Base-by-base conservation (phyloP, 2,329 filamentous ascomycete species). In the Sclerotinia borealis region DNA sequence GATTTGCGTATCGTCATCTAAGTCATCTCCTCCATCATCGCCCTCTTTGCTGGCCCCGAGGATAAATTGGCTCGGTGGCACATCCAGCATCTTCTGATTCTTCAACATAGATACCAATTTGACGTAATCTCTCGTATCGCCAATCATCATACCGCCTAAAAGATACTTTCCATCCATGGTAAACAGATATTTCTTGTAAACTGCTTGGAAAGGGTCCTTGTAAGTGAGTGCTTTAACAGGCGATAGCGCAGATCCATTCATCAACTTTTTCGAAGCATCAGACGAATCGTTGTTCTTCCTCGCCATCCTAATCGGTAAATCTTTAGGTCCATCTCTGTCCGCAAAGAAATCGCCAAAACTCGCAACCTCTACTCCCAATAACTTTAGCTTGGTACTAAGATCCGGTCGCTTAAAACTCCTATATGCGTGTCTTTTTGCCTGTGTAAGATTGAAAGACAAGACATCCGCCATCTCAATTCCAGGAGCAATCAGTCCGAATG, bases 101-200 rank as follows among this genome's bases (percentile, higher is more conserved):
- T 93, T 96, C 61, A 95, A 91, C 81, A 96, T 86, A 1, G 91
- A 89, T 1, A 96, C 90, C 27, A 96, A 78, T 75, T 93, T 96
- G 77, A 96, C 84, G 72, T 96, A 96, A 77, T 96, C 92, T 67
- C 85, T 89, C 0, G 91, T 96, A 72, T 96, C 92, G 45, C 92
- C 93, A 66, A 96, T 95, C 91, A 96, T 96, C 91, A 96, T 96
- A 4, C 92, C 93, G n/a, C 92, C 92, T 0, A 96, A 84, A 1
- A 96, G 79, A 71, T 93, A 93, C 74, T 96, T 96, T 31, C 92
- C 92, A 72, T 96, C 93, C 72, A 87, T 79, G 0, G 92, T 96
- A 72, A 96, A 96, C 13, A 96, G 79, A 75, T 95, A 96, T 73
- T 96, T 96, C 76, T 96, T 96, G 79, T 96, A 96, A 1, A 96